Base-by-base conservation (phyloP, 805 yeast species). In the Metschnikowia santaceciliae region DNA sequence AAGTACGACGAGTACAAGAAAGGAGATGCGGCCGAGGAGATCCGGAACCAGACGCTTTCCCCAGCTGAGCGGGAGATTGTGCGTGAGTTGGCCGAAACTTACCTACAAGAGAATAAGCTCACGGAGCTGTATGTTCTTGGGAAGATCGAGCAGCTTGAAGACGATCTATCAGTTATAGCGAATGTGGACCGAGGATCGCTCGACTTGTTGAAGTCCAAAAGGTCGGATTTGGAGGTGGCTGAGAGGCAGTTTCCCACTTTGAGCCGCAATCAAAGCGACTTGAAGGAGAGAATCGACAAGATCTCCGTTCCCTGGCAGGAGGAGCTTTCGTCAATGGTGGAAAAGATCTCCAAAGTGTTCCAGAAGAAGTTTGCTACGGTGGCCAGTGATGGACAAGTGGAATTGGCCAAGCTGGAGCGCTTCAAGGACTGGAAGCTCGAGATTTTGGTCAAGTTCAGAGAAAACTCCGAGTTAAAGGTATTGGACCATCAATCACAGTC, bases 401-500 rank as follows among this genome's bases (percentile, higher is more conserved):
- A 90, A 39, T 75, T 78, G 11, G 76, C 76, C 34, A 76, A 74
- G 33, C 76, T 72, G 19, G 80, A 76, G 2, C 69, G 78, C 52
- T 89, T 71, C 62, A 71, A 77, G 17, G 84, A 89, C 46, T 94
- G 99, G 99, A 80, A 82, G 59, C 69, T 94, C 46, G 87, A 88
- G 53, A 88, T 95, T 41, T 65, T 82, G 65, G 98, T 94, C 7
- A 83, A 89, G 54, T 94, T 94, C 66, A 78, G 99, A 62, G 90
- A 86, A 56, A 80, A 77, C 44, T 82, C 90, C 14, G 82, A 77
- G n/a, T 66, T 87, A 52, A 83, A 83, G 55, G 79, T 80, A 17
- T 74, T 94, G 45, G 91, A 89, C 61, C 82, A 89, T n/a, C 90
- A 86, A 51, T 82, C 92, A 2, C 99, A 94, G 65, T 89, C 97